Conservation (phyloP, 257 asterid species). For the Petrea volubilis region DNA sequence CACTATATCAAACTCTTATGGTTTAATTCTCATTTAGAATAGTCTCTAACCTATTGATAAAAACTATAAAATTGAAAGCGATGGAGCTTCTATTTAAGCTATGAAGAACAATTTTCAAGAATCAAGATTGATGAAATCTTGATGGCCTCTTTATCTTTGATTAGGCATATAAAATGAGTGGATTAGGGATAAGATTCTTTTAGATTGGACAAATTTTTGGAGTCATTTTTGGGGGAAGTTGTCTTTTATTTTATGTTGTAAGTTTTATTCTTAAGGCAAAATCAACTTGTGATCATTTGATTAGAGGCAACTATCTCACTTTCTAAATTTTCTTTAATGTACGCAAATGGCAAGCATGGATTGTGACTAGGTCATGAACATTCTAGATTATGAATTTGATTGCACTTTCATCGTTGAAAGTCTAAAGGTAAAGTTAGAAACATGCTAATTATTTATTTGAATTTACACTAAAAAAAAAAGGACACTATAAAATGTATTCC, state of each 20-base stretch:
- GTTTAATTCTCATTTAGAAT: no score
- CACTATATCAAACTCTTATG: no score
- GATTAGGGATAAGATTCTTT: slow-evolving; percentile 32
- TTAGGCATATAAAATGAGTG: neutral
- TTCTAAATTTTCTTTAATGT: neutral
- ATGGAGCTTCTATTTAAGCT: neutral
- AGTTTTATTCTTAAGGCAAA: neutral
- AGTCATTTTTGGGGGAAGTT: neutral
- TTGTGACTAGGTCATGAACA: slow-evolving; percentile 2
- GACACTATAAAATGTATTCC: no score
- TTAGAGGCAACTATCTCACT: neutral
- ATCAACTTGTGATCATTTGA: neutral
- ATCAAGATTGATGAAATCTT: slow-evolving; percentile 35
- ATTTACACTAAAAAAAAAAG: no score
- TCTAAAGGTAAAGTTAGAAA: neutral
- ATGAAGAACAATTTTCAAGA: neutral
- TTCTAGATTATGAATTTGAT: slow-evolving; percentile 23
- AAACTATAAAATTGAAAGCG: neutral
- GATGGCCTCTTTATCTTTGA: slow-evolving; percentile 24
- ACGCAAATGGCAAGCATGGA: neutral
- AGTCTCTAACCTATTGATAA: no score
- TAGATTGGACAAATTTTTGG: neutral
- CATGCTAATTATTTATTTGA: no score
- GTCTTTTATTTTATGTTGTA: slow-evolving; percentile 2
- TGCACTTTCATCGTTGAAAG: slow-evolving; percentile 6